phyloP scores from a whole-genome alignment of 768 basidiomycete genomes.

The Trametes maxima region DNA sequence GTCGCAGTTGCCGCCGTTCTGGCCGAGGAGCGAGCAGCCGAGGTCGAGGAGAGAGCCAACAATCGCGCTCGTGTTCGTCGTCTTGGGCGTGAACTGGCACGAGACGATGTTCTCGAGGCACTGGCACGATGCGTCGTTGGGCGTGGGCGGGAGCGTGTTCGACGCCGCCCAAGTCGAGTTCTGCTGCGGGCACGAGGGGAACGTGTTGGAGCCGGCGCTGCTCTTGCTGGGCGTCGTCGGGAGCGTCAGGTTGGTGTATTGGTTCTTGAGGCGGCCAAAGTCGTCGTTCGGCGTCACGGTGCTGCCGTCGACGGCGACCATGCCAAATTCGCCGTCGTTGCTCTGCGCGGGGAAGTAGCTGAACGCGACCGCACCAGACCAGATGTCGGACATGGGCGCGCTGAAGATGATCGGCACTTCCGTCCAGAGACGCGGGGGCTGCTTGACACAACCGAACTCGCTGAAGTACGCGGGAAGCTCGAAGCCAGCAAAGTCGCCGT shows the following conservation, averaged over 20 bases:
- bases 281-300: slow-evolving; percentile 72
- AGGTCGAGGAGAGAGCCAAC: slow-evolving; percentile 65
- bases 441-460: slow-evolving; percentile 77
- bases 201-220: slow-evolving; percentile 51
- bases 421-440: slow-evolving; percentile 72
- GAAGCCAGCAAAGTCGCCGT: slow-evolving; percentile 58
- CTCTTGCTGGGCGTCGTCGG: slow-evolving; percentile 66
- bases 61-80: slow-evolving; percentile 59
- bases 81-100: slow-evolving; percentile 72
- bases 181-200: slow-evolving; percentile 62
- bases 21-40: slow-evolving; percentile 70
- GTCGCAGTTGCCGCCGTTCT: slow-evolving; percentile 59
- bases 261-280: slow-evolving; percentile 62
- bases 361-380: slow-evolving; percentile 90
- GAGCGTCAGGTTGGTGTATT: slow-evolving; percentile 59
- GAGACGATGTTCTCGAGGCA: slow-evolving; percentile 70
- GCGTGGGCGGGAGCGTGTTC: slow-evolving; percentile 77
- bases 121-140: slow-evolving; percentile 75
- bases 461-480: slow-evolving; percentile 89
- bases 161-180: slow-evolving; percentile 66
- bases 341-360: slow-evolving; percentile 87
- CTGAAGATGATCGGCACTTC: slow-evolving; percentile 77
- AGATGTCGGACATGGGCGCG: slow-evolving; percentile 70
- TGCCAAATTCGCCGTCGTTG: slow-evolving; percentile 76
- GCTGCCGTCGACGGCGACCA: slow-evolving; percentile 75